phyloP scores from a whole-genome alignment of 176 grass and related monocot species.

The Aegilops umbellulata region DNA sequence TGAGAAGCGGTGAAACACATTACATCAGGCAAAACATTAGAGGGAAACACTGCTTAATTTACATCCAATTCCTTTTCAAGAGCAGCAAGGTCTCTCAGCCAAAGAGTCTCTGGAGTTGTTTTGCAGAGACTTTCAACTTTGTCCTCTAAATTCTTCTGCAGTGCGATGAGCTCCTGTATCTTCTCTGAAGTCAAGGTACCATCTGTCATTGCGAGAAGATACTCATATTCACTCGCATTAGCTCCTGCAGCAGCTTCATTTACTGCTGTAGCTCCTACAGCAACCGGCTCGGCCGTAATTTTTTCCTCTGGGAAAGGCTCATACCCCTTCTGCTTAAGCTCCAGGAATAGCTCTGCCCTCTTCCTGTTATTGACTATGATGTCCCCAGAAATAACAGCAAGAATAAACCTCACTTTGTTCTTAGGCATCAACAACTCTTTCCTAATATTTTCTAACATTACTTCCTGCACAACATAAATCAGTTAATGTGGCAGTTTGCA shows the following conservation, averaged over 20 bases:
- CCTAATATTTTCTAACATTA: slow-evolving; percentile 49
- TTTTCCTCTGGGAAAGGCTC: slow-evolving; percentile 65
- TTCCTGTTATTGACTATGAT: slow-evolving; percentile 62
- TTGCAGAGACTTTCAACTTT: too few species aligned
- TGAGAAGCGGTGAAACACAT: too few species aligned
- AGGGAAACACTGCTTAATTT: too few species aligned
- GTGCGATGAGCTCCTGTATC: slow-evolving; percentile 35
- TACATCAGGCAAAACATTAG: too few species aligned
- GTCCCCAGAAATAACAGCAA: slow-evolving; percentile 54
- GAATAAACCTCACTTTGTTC: slow-evolving; percentile 77
- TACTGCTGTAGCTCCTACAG: slow-evolving; percentile 49
- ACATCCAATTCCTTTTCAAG: too few species aligned
- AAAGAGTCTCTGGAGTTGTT: too few species aligned
- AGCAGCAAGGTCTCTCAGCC: too few species aligned
- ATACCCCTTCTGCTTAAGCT: slow-evolving; percentile 61
- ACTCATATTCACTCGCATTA: slow-evolving; percentile 59
- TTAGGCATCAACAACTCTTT: slow-evolving; percentile 54
- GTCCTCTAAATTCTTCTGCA: too few species aligned
- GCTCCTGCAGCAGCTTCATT: slow-evolving; percentile 6
- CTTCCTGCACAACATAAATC: slow-evolving; percentile 39
- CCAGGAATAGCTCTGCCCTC: slow-evolving; percentile 72
- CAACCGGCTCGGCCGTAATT: slow-evolving; percentile 39
- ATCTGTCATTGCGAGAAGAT: slow-evolving; percentile 69
- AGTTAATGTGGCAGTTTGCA: background rate
- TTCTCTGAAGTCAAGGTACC: slow-evolving; percentile 71